These are phyloP conservation scores for Citrus reticulata DNA, from an alignment of 345 rosid species.

Conservation along the genomic window DNA sequence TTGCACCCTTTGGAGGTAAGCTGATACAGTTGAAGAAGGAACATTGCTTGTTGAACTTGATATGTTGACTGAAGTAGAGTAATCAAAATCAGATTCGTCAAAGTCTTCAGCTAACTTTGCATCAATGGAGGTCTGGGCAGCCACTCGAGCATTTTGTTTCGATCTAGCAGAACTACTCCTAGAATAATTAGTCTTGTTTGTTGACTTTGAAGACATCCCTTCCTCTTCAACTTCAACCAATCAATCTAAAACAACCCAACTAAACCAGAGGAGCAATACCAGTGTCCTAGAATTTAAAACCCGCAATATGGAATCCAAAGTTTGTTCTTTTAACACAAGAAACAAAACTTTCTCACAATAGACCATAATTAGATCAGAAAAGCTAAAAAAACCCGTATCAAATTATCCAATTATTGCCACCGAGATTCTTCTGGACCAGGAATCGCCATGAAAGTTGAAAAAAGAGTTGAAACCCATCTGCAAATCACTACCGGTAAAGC, in stretches of 20 bases:
- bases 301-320: constrained; percentile 12
- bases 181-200: constrained; percentile 39
- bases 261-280: constrained; percentile 9
- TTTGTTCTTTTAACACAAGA: background rate
- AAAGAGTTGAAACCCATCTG: constrained; percentile 14
- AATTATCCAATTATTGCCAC: background rate
- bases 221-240: constrained; percentile 14
- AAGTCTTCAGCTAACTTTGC: constrained; percentile 65
- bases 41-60: constrained; percentile 54
- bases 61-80: constrained; percentile 58
- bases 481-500: constrained; percentile 12
- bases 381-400: constrained; percentile 2
- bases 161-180: constrained; percentile 54
- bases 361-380: constrained; percentile 16
- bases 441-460: constrained; percentile 17
- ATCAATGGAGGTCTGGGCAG: constrained; percentile 68
- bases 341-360: background rate
- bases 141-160: constrained; percentile 40
- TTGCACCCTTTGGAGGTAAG: constrained; percentile 77
- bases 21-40: constrained; percentile 57
- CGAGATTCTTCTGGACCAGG: constrained; percentile 34
- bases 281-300: constrained; percentile 3
- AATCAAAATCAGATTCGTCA: constrained; percentile 72
- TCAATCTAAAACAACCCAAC: constrained; percentile 2
- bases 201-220: constrained; percentile 55